A percentile compares a stretch with the other conserved stretches of the same genome.
Evolutionary conservation across 345 rosid species (phyloP).

Genomic region (Bruguiera gymnorhiza): DNA sequence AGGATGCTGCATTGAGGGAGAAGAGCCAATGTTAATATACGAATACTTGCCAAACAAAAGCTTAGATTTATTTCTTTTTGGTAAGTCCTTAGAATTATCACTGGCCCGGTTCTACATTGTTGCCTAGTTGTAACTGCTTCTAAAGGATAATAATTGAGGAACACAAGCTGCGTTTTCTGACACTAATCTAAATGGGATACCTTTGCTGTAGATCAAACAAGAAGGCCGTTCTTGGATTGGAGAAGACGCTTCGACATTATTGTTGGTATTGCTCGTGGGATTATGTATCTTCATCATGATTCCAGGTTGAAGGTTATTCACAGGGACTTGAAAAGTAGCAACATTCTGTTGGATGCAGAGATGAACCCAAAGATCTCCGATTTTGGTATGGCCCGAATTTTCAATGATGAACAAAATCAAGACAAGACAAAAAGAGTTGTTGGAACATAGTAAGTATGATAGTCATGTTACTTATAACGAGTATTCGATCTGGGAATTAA

Average conservation of each 20-base stretch:
- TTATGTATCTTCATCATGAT: constrained; percentile 69
- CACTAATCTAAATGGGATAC: not conserved
- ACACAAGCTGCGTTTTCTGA: not conserved
- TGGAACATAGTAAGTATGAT: constrained; percentile 59
- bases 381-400: constrained; percentile 66
- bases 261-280: constrained; percentile 59
- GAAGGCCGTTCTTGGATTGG: constrained; percentile 46
- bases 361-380: constrained; percentile 66
- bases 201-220: constrained; percentile 38
- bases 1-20: constrained; percentile 56
- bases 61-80: constrained; percentile 64
- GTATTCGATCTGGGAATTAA: too few relatives aligned
- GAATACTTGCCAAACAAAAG: constrained; percentile 79
- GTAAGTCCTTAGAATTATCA: constrained; percentile 30
- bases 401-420: constrained; percentile 46
- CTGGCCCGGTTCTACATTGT: not conserved
- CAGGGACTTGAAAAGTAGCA: constrained; percentile 66
- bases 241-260: constrained; percentile 48
- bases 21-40: constrained; percentile 70
- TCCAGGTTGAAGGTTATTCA: constrained; percentile 73
- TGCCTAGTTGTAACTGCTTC: not conserved
- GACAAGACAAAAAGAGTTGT: constrained; percentile 53
- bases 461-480: too few relatives aligned
- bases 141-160: not conserved
- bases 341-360: constrained; percentile 45